Evolutionary conservation across 2,329 filamentous ascomycete species (phyloP).

Genomic region (Aspergillus fructus): DNA sequence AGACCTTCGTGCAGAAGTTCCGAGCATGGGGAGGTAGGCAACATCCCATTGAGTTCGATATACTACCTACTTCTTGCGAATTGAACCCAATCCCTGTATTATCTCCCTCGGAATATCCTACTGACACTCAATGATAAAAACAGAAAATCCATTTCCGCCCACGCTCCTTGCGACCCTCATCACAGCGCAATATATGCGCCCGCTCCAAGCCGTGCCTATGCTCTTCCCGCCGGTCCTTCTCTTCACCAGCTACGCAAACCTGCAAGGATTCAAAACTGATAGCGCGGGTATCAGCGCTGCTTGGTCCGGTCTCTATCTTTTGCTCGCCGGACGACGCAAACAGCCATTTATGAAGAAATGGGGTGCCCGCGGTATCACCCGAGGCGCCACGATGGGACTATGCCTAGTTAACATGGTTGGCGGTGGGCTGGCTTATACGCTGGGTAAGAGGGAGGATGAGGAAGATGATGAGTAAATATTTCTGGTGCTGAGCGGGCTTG

Average conservation of each 20-base stretch:
- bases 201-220: conserved; percentile 65
- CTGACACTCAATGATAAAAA: not conserved
- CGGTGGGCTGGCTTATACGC: conserved; percentile 47
- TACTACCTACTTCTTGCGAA: not conserved
- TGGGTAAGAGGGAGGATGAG: conserved; percentile 43
- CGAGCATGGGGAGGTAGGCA: conserved; percentile 45
- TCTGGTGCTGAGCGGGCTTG: not conserved
- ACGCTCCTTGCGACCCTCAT: conserved; percentile 66
- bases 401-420: conserved; percentile 47
- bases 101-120: not conserved
- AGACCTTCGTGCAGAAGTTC: conserved; percentile 38
- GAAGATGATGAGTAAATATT: conserved; percentile 22
- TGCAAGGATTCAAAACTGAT: conserved; percentile 62
- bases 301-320: conserved; percentile 65
- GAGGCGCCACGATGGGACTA: conserved; percentile 47
- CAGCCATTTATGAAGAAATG: conserved; percentile 47
- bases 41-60: not conserved
- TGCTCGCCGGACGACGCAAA: conserved; percentile 60
- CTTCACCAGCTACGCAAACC: conserved; percentile 65
- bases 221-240: conserved; percentile 65
- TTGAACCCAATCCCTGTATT: not conserved
- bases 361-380: conserved; percentile 44
- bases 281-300: conserved; percentile 63
- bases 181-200: conserved; percentile 65
- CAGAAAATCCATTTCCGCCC: conserved; percentile 65